Evolutionary conservation across 108 stramenopile genomes (phyloP).

Genomic region (Fragilaria crotonensis): DNA sequence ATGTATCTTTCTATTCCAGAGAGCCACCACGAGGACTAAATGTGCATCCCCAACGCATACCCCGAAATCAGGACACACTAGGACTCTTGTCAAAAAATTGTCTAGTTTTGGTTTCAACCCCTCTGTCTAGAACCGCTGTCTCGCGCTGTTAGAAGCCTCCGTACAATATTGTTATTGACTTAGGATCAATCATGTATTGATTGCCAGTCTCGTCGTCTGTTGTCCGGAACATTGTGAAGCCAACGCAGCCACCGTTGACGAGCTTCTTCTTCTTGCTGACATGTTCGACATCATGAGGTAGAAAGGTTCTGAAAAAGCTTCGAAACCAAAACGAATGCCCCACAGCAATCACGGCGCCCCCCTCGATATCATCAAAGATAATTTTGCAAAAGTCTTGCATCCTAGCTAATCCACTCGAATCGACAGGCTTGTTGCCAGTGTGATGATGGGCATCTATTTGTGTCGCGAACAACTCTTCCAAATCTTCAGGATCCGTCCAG

Average conservation of each 20-base stretch:
- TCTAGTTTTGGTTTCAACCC: no score
- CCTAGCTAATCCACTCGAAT: slow-evolving; percentile 61
- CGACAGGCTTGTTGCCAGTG: slow-evolving; percentile 74
- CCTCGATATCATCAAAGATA: slow-evolving; percentile 45
- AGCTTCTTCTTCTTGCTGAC: slow-evolving; percentile 78
- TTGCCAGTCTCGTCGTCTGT: slow-evolving; percentile 29
- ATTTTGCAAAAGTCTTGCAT: slow-evolving; percentile 63
- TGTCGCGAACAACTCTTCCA: slow-evolving; percentile 37
- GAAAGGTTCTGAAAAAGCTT: slow-evolving; percentile 70
- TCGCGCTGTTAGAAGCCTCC: slow-evolving; percentile 51
- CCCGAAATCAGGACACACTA: no score
- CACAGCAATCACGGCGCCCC: slow-evolving; percentile 51
- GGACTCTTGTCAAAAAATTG: no score
- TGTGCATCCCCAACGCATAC: no score
- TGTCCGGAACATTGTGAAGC: slow-evolving; percentile 53
- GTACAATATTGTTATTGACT: slow-evolving; percentile 56
- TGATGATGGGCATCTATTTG: slow-evolving; percentile 55
- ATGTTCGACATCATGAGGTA: slow-evolving; percentile 59
- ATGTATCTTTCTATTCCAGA: no score
- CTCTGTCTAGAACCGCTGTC: no score
- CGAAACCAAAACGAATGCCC: slow-evolving; percentile 90
- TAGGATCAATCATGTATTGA: slow-evolving; percentile 64
- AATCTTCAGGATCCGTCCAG: slow-evolving; percentile 53
- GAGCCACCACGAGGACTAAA: no score
- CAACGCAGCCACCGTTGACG: slow-evolving; percentile 76